Evolutionary conservation across 257 asterid species (phyloP).

Genomic region (Solanum medicagineum): DNA sequence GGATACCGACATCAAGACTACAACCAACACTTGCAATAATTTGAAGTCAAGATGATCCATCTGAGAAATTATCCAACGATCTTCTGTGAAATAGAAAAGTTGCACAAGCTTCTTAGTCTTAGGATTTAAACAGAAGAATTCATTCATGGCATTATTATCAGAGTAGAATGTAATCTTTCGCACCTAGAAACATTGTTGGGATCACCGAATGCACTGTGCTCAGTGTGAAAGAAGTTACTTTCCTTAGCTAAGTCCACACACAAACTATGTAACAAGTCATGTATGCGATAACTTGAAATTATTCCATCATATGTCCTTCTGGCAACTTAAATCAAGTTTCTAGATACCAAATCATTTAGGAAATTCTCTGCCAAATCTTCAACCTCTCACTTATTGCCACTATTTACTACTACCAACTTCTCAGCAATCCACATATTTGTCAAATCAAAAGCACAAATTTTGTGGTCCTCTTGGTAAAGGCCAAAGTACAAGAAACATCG

Average conservation of each 20-base stretch:
- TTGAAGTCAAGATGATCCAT: neutral
- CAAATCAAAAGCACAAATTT: neutral
- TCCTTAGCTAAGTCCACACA: neutral
- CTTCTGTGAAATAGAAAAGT: neutral
- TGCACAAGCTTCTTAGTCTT: neutral
- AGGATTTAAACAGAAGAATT: neutral
- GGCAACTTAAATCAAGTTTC: neutral
- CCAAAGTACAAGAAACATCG: constrained; percentile 1
- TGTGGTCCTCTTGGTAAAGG: neutral
- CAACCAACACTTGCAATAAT: neutral
- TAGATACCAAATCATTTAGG: neutral
- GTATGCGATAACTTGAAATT: neutral
- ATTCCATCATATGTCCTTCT: neutral
- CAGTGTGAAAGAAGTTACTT: neutral
- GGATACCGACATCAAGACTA: neutral
- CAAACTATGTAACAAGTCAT: neutral
- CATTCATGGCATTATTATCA: neutral
- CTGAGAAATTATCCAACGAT: neutral
- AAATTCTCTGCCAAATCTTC: neutral
- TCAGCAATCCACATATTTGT: neutral
- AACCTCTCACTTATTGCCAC: neutral
- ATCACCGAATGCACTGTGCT: neutral
- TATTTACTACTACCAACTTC: neutral
- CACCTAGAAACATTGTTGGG: neutral
- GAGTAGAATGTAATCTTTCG: neutral